Evolutionary conservation across 2,329 filamentous ascomycete species (phyloP), one percentile per base, ranked within the genome.

Genomic region (Coniochaeta sp.): DNA sequence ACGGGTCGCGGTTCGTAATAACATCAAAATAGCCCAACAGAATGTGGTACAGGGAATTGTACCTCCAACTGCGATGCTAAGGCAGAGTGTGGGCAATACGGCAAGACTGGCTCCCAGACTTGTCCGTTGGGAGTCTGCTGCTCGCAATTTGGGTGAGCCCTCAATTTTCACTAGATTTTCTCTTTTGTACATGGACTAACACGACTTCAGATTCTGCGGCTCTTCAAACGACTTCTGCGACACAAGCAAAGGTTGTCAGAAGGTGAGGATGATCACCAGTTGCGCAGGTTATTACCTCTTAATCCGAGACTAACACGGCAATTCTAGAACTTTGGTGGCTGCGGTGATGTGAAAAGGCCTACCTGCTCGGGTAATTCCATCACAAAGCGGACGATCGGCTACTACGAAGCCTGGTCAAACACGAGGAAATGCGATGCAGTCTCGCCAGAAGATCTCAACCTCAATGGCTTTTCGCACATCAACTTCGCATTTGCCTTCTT

Each of bases 401-500:
- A 40, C 38, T 40, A 40, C 9, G 38, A 40, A 9, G 38, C 3
- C 17, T 40, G 38, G 38, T 40, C 38, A 40, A 12, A 31, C 50
- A 55, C 4, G n/a, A 31, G 9, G 34, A 12, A 33, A 33, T 33
- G 31, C 31, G 31, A 33, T 33, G 31, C 31, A 11, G 31, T 33
- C 31, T 33, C 31, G 50, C 50, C 50, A 4, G 24, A 8, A 11
- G 50, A 55, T 7, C 3, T 55, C 9, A 4, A 4, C 5, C 50
- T 68, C 6, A 47, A 58, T 16, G 16, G 34, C 1, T 59, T 68
- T 2, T 71, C 67, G 1, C 68, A 75, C 58, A 12, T 72, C 8
- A 62, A 71, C 54, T 69, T 69, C 24, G 62, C 74, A 0, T 77
- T 77, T 62, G 69, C 64, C 3, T 73, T 67, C 43, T 69, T 77